Percentiles rank a stretch among this genome's conserved stretches.
phyloP scores from a whole-genome alignment of 306 rosid genomes.

The Myrica gale region DNA sequence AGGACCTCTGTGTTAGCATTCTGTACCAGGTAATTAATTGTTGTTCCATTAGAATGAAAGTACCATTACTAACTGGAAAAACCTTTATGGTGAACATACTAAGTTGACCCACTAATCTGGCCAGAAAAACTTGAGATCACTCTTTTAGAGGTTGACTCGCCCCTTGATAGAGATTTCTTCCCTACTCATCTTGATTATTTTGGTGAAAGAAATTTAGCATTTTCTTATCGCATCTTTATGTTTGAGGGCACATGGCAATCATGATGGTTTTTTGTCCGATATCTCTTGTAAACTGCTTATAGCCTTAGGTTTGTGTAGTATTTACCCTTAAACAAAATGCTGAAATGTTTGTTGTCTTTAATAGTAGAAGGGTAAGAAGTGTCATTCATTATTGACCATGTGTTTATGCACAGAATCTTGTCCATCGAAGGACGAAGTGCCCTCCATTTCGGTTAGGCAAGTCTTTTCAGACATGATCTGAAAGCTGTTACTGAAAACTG shows the following conservation, averaged over 20 bases:
- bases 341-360: too few relatives aligned
- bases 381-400: conserved; percentile 2
- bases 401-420: conserved; percentile 17
- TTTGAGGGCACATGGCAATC: conserved; percentile 6
- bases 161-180: neutral
- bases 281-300: conserved; percentile 10
- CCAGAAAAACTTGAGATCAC: neutral
- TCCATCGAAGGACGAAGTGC: conserved; percentile 1
- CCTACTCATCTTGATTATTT: neutral
- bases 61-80: neutral
- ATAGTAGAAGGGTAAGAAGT: neutral
- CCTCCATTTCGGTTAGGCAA: neutral
- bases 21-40: neutral
- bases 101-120: neutral
- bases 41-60: neutral
- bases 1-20: neutral
- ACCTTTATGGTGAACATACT: neutral
- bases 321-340: too few relatives aligned
- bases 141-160: neutral
- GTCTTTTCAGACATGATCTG: conserved; percentile 24
- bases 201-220: neutral
- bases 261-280: neutral
- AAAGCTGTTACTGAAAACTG: conserved; percentile 20
- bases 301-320: neutral
- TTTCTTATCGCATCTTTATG: neutral